phyloP scores from a whole-genome alignment of 2,329 filamentous ascomycete genomes.

The Epichloe aotearoae region DNA sequence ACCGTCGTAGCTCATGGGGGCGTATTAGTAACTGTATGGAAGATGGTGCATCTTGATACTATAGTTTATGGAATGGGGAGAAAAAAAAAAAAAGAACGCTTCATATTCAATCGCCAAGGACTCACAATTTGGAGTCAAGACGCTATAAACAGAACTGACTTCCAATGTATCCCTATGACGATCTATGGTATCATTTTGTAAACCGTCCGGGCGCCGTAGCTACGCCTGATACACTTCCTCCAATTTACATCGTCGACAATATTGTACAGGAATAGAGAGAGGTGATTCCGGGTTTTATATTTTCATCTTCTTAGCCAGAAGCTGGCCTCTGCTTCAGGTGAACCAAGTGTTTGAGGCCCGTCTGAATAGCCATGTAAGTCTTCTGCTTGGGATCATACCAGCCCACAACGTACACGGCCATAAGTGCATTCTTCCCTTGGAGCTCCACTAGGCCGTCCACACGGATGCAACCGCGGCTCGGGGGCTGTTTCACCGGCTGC shows the following conservation, averaged over 20 bases:
- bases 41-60: neutral
- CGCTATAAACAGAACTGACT: neutral
- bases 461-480: slow-evolving; percentile 36
- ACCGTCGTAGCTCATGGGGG: neutral
- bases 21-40: neutral
- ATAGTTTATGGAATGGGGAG: neutral
- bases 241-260: neutral
- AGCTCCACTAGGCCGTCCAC: slow-evolving; percentile 44
- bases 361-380: slow-evolving; percentile 27
- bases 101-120: neutral
- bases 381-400: slow-evolving; percentile 44
- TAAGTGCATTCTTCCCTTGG: slow-evolving; percentile 28
- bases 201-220: slow-evolving; percentile 3
- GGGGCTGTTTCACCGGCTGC: slow-evolving; percentile 28
- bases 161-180: neutral
- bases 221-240: slow-evolving; percentile 3
- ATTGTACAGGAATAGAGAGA: neutral
- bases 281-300: neutral
- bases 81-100: neutral
- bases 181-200: slow-evolving; percentile 16
- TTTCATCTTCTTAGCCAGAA: slow-evolving; percentile 11
- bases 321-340: slow-evolving; percentile 26
- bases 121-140: neutral
- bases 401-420: slow-evolving; percentile 37
- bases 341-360: slow-evolving; percentile 29